A percentile compares a stretch with the other conserved stretches of the same genome.
Evolutionary conservation across 306 rosid genomes (phyloP).

Genomic region (Ormosia emarginata): DNA sequence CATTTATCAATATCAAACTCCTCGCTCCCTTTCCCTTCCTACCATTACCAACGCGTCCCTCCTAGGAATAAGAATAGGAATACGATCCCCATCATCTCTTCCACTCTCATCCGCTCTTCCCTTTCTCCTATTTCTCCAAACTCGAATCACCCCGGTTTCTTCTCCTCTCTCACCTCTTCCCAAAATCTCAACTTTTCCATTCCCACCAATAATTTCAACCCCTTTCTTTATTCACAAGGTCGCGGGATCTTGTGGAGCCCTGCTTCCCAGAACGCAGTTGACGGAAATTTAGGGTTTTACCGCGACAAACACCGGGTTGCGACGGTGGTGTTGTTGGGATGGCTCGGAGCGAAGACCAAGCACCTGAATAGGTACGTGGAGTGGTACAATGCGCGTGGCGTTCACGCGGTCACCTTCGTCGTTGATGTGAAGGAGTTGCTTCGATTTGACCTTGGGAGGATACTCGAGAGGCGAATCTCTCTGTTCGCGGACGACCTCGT

Average conservation of each 20-base stretch:
- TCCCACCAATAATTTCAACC: conserved; percentile 9
- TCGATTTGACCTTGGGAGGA: conserved; percentile 49
- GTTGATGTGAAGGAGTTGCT: conserved; percentile 58
- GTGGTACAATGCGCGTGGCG: conserved; percentile 78
- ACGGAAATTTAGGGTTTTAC: conserved; percentile 14
- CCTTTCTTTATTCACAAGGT: conserved; percentile 24
- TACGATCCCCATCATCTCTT: conserved; percentile 4
- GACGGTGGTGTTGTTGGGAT: conserved; percentile 76
- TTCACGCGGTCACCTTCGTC: conserved; percentile 64
- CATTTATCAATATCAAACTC: not conserved
- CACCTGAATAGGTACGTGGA: conserved; percentile 79
- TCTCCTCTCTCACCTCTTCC: conserved; percentile 41
- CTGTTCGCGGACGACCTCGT: conserved; percentile 46
- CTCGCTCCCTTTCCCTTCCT: not conserved
- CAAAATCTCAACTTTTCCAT: conserved; percentile 18
- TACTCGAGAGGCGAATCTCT: conserved; percentile 49
- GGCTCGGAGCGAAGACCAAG: conserved; percentile 79
- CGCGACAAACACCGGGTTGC: conserved; percentile 29
- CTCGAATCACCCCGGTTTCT: conserved; percentile 34
- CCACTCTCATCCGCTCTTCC: conserved; percentile 35
- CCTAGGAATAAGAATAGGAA: not conserved
- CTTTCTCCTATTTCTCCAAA: conserved; percentile 19
- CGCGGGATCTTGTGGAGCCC: conserved; percentile 43
- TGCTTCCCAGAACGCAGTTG: conserved; percentile 22
- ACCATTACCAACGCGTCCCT: not conserved